phyloP scores from a whole-genome alignment of 2,329 filamentous ascomycete species.

The Aspergillus candidus region DNA sequence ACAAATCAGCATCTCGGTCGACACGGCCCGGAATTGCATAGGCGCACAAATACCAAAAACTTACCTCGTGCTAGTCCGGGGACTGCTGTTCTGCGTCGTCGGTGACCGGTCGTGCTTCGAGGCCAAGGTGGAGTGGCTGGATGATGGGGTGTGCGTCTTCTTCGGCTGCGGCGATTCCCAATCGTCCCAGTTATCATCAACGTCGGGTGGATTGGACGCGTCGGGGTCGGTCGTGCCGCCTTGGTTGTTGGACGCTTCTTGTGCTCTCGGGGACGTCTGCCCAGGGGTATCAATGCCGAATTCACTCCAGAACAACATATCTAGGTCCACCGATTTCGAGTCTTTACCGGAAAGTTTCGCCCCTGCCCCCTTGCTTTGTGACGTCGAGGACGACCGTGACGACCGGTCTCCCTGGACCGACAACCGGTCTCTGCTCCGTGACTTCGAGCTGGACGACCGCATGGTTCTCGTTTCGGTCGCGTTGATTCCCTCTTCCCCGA shows the following conservation, averaged over 20 bases:
- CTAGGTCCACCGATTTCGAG: constrained; percentile 37
- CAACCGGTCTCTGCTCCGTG: constrained; percentile 29
- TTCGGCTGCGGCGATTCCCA: constrained; percentile 48
- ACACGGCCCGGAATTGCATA: constrained; percentile 10
- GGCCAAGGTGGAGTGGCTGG: constrained; percentile 46
- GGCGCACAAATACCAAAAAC: constrained; percentile 20
- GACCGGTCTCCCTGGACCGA: constrained; percentile 21
- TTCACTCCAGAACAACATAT: constrained; percentile 46
- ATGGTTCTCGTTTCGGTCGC: constrained; percentile 42
- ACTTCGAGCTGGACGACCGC: constrained; percentile 24
- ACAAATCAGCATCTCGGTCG: constrained; percentile 25
- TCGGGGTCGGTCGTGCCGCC: constrained; percentile 34
- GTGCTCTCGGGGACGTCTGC: constrained; percentile 32
- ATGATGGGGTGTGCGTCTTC: constrained; percentile 38
- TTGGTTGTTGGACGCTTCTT: constrained; percentile 24
- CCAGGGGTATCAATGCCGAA: constrained; percentile 46
- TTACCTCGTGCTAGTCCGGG: constrained; percentile 51
- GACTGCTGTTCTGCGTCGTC: constrained; percentile 42
- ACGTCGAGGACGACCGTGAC: constrained; percentile 29
- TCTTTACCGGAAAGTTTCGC: constrained; percentile 36
- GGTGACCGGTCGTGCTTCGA: constrained; percentile 44
- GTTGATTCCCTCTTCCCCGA: constrained; percentile 81
- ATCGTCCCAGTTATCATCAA: constrained; percentile 49
- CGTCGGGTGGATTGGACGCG: constrained; percentile 34
- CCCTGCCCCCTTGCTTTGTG: constrained; percentile 24